Percentiles rank a stretch among this genome's conserved stretches.
These are phyloP conservation scores for Picea engelmannii DNA, from an alignment of 83 land plant genomes.

Conservation along the genomic window DNA sequence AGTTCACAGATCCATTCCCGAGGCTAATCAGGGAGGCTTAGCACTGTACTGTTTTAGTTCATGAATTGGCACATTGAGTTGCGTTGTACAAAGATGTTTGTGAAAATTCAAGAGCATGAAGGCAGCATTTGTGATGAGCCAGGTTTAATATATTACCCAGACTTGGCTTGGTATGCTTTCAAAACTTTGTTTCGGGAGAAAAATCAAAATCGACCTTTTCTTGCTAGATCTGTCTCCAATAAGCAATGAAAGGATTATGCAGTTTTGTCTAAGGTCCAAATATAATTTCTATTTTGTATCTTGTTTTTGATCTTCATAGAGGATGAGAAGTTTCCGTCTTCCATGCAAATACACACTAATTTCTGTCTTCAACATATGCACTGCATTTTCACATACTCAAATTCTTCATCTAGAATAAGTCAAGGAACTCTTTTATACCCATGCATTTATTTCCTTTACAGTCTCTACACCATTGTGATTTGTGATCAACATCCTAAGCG, in stretches of 20 bases:
- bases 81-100: conserved; percentile 18
- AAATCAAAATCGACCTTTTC: conserved; percentile 9
- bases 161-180: conserved; percentile 15
- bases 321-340: neutral
- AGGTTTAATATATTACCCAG: conserved; percentile 10
- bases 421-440: neutral
- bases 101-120: conserved; percentile 17
- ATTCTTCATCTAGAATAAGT: neutral
- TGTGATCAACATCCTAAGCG: neutral
- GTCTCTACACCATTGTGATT: neutral
- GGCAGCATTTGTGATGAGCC: conserved; percentile 19
- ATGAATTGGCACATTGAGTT: conserved; percentile 12
- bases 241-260: neutral
- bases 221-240: conserved; percentile 15
- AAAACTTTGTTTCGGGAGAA: conserved; percentile 8
- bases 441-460: neutral
- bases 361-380: neutral
- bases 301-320: neutral
- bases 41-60: conserved; percentile 12
- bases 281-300: neutral
- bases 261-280: conserved; percentile 7
- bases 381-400: neutral
- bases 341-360: neutral
- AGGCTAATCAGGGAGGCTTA: conserved; percentile 9
- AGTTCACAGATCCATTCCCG: conserved; percentile 12